Evolutionary conservation across 495 filamentous ascomycete species (phyloP).

Genomic region (Annulohypoxylon bovei): DNA sequence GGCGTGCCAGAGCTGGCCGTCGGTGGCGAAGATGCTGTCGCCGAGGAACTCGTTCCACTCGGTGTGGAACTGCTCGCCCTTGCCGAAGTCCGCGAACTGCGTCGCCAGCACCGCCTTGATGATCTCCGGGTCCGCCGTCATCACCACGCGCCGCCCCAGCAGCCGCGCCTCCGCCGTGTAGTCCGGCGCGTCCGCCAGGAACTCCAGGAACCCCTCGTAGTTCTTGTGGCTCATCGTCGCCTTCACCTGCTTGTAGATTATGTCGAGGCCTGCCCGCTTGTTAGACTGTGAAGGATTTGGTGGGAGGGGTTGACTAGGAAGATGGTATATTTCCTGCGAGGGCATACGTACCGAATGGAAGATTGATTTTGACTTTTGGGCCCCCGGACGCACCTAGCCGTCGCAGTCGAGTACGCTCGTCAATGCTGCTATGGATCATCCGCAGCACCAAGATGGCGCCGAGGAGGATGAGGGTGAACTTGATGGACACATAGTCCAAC

Average conservation of each 20-base stretch:
- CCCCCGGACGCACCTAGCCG: slow-evolving; percentile 54
- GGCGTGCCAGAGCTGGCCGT: slow-evolving; percentile 77
- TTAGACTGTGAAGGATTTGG: slow-evolving; percentile 38
- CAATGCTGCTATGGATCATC: slow-evolving; percentile 42
- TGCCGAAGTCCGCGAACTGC: slow-evolving; percentile 78
- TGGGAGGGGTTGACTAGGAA: not conserved
- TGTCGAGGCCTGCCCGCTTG: slow-evolving; percentile 65
- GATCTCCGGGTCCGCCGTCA: slow-evolving; percentile 83
- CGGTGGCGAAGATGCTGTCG: slow-evolving; percentile 81
- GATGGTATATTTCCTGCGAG: too few relatives aligned
- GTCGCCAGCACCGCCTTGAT: slow-evolving; percentile 85
- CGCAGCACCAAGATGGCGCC: slow-evolving; percentile 44
- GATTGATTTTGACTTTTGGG: slow-evolving; percentile 9
- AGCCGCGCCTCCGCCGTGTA: slow-evolving; percentile 70
- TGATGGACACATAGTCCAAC: slow-evolving; percentile 51
- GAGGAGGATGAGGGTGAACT: slow-evolving; percentile 40
- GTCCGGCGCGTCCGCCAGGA: slow-evolving; percentile 53
- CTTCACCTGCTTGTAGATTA: slow-evolving; percentile 63
- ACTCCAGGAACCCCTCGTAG: slow-evolving; percentile 66
- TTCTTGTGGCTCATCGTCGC: slow-evolving; percentile 62
- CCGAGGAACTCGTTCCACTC: slow-evolving; percentile 80
- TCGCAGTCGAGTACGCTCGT: slow-evolving; percentile 53
- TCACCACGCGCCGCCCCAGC: slow-evolving; percentile 65
- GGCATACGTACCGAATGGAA: slow-evolving; percentile 42
- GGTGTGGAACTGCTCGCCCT: slow-evolving; percentile 72